These are phyloP conservation scores for Rheum nobile DNA, from an alignment of 148 eudicot genomes.

Conservation along the genomic window DNA sequence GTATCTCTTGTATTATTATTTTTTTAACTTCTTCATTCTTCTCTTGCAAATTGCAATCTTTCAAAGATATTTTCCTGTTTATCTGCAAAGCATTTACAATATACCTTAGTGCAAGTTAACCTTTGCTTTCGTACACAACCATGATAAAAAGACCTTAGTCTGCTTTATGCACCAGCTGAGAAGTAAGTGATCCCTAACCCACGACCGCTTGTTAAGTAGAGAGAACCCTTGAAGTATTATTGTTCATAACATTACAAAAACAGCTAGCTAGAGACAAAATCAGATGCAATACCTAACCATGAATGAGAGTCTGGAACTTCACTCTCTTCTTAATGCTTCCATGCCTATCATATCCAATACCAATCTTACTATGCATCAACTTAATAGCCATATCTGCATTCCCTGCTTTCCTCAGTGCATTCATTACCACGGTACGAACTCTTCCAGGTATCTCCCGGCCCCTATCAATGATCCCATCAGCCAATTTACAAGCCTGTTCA, in stretches of 20 bases:
- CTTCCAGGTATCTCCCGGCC: constrained; percentile 92
- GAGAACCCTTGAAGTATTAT: no score
- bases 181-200: no score
- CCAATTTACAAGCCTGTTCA: constrained; percentile 87
- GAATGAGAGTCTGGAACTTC: constrained; percentile 53
- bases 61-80: background rate
- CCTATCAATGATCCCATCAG: constrained; percentile 85
- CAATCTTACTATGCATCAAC: constrained; percentile 92
- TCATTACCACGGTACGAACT: constrained; percentile 73
- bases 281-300: constrained; percentile 17
- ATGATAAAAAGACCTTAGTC: no score
- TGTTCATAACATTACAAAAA: no score
- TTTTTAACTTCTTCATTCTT: background rate
- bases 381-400: constrained; percentile 78
- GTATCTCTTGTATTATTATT: background rate
- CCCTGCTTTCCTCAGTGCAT: constrained; percentile 91
- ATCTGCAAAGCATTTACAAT: background rate
- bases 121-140: no score
- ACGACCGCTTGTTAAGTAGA: no score
- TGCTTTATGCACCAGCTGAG: no score
- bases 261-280: no score
- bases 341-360: constrained; percentile 84
- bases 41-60: background rate
- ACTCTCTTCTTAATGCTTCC: constrained; percentile 82
- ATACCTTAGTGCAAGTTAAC: no score